Percentiles rank a stretch among this genome's conserved stretches.
Evolutionary conservation across 2,329 filamentous ascomycete species (phyloP).

Genomic region (Scedosporium boydii): DNA sequence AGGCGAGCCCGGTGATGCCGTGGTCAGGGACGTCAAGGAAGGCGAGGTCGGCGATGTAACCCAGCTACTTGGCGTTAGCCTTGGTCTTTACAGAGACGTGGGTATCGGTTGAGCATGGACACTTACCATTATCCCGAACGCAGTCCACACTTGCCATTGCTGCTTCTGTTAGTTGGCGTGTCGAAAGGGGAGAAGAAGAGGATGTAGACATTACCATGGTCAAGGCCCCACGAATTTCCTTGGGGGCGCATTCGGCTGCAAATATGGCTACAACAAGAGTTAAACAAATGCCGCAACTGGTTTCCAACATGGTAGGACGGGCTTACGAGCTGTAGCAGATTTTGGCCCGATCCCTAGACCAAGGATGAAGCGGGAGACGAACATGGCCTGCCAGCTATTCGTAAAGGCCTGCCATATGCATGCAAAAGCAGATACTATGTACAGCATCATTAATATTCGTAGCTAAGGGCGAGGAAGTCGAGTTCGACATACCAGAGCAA

Average conservation of each 20-base stretch:
- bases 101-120: neutral
- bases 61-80: slow-evolving; percentile 20
- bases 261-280: slow-evolving; percentile 43
- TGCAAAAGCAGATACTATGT: slow-evolving; percentile 39
- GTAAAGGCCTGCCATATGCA: slow-evolving; percentile 42
- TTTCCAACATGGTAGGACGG: too few relatives aligned
- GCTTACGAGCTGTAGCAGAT: slow-evolving; percentile 47
- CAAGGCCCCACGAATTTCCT: slow-evolving; percentile 54
- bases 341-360: slow-evolving; percentile 65
- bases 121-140: slow-evolving; percentile 38
- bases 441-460: slow-evolving; percentile 29
- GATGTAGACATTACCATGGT: slow-evolving; percentile 47
- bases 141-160: slow-evolving; percentile 28
- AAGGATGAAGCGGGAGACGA: slow-evolving; percentile 59
- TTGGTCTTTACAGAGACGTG: too few relatives aligned
- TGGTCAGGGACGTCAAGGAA: slow-evolving; percentile 48
- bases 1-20: slow-evolving; percentile 46
- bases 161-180: neutral
- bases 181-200: neutral
- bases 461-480: neutral
- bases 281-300: too few relatives aligned
- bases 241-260: slow-evolving; percentile 57
- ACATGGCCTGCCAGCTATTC: slow-evolving; percentile 54
- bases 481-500: slow-evolving; percentile 42
- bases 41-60: slow-evolving; percentile 50